Percentiles rank a stretch among this genome's conserved stretches.
Evolutionary conservation across 2,329 filamentous ascomycete genomes (phyloP).

Genomic region (Clonostachys rhizophaga): DNA sequence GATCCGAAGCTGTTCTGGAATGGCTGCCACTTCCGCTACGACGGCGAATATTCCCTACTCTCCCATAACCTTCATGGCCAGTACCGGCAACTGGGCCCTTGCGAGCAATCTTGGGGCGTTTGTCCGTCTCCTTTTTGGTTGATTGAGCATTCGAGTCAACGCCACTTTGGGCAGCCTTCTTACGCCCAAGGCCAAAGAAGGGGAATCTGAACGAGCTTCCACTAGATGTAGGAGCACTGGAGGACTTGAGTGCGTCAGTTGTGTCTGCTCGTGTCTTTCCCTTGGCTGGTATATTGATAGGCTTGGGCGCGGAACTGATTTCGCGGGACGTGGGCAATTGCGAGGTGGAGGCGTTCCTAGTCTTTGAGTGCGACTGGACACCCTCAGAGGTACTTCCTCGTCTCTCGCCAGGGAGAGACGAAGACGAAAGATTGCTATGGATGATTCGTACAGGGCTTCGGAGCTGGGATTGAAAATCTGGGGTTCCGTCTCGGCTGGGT

Average conservation of each 20-base stretch:
- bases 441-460: slow-evolving; percentile 49
- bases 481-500: slow-evolving; percentile 66
- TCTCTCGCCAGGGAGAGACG: slow-evolving; percentile 38
- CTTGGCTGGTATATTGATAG: not conserved
- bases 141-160: slow-evolving; percentile 41
- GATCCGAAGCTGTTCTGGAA: slow-evolving; percentile 33
- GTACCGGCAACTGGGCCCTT: slow-evolving; percentile 90
- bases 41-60: slow-evolving; percentile 54
- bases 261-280: no score
- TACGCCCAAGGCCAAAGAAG: slow-evolving; percentile 60
- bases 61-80: slow-evolving; percentile 82
- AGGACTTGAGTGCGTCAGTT: not conserved
- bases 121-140: slow-evolving; percentile 26
- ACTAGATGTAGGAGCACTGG: slow-evolving; percentile 47
- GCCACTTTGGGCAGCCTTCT: slow-evolving; percentile 54
- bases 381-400: slow-evolving; percentile 32
- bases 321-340: slow-evolving; percentile 11
- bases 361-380: slow-evolving; percentile 18
- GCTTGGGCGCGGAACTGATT: not conserved
- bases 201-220: slow-evolving; percentile 63
- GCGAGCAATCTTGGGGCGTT: slow-evolving; percentile 25
- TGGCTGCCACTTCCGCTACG: slow-evolving; percentile 57
- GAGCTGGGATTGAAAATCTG: slow-evolving; percentile 53
- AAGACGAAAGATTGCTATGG: slow-evolving; percentile 55
- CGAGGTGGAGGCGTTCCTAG: slow-evolving; percentile 22